Base-by-base conservation (phyloP, 257 asterid species). In the Fraxinus excelsior region DNA sequence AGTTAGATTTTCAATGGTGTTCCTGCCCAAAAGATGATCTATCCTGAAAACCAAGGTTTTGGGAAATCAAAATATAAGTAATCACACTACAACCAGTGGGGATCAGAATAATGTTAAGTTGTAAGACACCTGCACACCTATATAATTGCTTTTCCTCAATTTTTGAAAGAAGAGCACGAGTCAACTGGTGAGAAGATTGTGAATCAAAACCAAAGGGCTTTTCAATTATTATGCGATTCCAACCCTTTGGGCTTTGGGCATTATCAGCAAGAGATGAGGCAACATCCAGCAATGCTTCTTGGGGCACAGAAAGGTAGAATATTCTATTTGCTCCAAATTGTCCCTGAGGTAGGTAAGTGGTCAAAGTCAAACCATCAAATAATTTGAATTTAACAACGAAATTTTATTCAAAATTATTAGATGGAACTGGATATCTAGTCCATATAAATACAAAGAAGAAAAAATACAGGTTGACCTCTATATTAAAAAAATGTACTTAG, bases 21-120 rank as follows among this genome's bases (percentile, higher is more conserved):
- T 87, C 86, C 91, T 85, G 68, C 88, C 91, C 80, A 87, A 62
- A 77, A 87, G 91, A 80, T 87, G 89, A 79, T 87, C 91, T 77
- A 85, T 87, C 84, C 91, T 87, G 87, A 76, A 81, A 68, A 69
- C 72, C 51, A 74, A 73, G 70, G 69, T 62, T 58, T 23, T 40
- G 9, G 46, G 9, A 29, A 42, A 26, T 62, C 38, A 62, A 11
- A 67, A 71, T 18, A 70, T 13, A 65, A 42, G 40, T 37, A 46
- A 31, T 21, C 64, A 18, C 10, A 49, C 0, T n/a, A 29, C 5
- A 31, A 21, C 18, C 13, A 28, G 32, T 28, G 7, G 38, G 7
- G 38, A 70, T 23, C 23, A 68, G 35, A 75, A n/a, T 69, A 74
- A 56, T 10, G 74, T 58, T 31, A 23, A 67, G 18, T 42, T 37